phyloP scores from a whole-genome alignment of 2,329 filamentous ascomycete species.

The Ascochyta clinopodiicola region DNA sequence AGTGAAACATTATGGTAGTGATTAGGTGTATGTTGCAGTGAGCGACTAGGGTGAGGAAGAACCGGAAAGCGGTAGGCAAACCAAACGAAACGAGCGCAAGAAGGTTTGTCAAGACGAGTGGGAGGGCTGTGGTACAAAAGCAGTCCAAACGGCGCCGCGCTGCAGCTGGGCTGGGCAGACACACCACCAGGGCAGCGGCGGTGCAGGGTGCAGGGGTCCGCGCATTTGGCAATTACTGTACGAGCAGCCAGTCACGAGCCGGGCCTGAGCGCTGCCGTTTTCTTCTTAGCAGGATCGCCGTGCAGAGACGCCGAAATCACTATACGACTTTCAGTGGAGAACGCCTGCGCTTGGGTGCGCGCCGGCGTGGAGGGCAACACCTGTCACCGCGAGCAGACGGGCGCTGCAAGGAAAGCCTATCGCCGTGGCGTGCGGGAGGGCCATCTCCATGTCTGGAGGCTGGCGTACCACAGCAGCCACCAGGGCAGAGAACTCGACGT shows the following conservation, averaged over 20 bases:
- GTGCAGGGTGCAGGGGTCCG: conserved; percentile 18
- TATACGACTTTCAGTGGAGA: conserved; percentile 30
- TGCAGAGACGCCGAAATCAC: conserved; percentile 29
- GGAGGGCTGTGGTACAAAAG: conserved; percentile 15
- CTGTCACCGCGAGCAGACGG: conserved; percentile 16
- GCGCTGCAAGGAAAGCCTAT: conserved; percentile 11
- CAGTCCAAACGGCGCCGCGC: conserved; percentile 4
- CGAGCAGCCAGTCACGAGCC: conserved; percentile 17
- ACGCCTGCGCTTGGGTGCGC: conserved; percentile 16
- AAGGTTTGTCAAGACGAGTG: conserved; percentile 18
- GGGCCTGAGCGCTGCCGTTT: conserved; percentile 18
- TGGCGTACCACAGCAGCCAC: conserved; percentile 16
- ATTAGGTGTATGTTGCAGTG: conserved; percentile 23
- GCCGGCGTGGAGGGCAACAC: conserved; percentile 14
- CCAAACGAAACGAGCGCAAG: conserved; percentile 20
- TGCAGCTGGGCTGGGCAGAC: conserved; percentile 7
- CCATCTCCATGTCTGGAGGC: conserved; percentile 3
- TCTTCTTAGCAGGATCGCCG: conserved; percentile 13
- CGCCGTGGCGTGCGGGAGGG: neutral
- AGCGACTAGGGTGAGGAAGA: conserved; percentile 29
- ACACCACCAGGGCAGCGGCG: conserved; percentile 11
- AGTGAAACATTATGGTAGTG: conserved; percentile 26
- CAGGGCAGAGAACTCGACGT: neutral
- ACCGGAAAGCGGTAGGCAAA: conserved; percentile 15
- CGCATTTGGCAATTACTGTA: conserved; percentile 15